Evolutionary conservation across 2,329 filamentous ascomycete genomes (phyloP).

Genomic region (Epichloe festucae): DNA sequence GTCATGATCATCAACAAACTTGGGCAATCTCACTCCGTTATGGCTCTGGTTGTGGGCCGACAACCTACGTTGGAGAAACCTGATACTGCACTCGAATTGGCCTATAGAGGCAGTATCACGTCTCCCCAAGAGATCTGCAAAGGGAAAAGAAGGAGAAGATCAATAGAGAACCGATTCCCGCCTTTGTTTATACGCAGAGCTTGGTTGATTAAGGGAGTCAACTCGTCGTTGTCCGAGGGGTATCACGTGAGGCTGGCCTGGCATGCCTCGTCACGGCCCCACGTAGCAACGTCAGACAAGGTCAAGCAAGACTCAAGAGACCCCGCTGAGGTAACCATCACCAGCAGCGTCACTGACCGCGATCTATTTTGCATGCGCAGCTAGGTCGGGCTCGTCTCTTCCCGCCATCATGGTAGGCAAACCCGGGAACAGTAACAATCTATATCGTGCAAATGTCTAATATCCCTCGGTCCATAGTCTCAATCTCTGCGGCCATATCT

Average conservation of each 20-base stretch:
- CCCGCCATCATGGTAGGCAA: neutral
- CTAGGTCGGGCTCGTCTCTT: neutral
- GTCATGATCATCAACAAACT: no score
- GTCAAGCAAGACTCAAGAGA: neutral
- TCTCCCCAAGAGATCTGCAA: no score
- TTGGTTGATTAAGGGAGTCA: neutral
- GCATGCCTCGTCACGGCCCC: conserved; percentile 13
- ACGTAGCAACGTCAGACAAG: conserved; percentile 19
- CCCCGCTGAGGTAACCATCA: conserved; percentile 11
- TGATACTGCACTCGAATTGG: no score
- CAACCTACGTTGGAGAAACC: no score
- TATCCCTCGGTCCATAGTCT: conserved; percentile 42
- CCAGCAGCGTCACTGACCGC: conserved; percentile 6
- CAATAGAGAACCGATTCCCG: neutral
- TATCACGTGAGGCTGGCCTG: conserved; percentile 1
- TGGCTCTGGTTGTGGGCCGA: no score
- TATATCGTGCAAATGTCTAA: neutral
- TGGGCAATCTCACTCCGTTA: no score
- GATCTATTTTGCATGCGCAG: neutral
- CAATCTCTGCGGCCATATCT: conserved; percentile 96
- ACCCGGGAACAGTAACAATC: neutral
- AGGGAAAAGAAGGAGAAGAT: no score
- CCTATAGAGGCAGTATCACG: no score
- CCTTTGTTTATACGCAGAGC: neutral
- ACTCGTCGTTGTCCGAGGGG: neutral